phyloP scores from a whole-genome alignment of 2,329 filamentous ascomycete species.

The Fusarium fracticaudum region DNA sequence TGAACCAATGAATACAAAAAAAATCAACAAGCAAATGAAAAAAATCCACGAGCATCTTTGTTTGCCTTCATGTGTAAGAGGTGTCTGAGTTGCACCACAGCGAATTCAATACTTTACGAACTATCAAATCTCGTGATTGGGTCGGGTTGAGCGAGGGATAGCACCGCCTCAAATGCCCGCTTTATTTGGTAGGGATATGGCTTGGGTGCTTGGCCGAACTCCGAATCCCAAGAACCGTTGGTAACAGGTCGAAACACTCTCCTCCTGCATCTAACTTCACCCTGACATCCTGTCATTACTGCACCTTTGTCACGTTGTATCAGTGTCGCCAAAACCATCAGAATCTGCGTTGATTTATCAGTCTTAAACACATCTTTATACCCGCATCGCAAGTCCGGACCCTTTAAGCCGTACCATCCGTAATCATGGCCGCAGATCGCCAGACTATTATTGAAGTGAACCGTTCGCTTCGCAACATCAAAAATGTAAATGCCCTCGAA shows the following conservation, averaged over 20 bases:
- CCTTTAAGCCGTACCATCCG: conserved; percentile 10
- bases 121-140: conserved; percentile 28
- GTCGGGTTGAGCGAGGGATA: conserved; percentile 27
- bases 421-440: conserved; percentile 60
- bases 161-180: conserved; percentile 41
- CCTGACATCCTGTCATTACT: conserved; percentile 15
- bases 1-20: conserved; percentile 10
- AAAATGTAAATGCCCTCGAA: conserved; percentile 66
- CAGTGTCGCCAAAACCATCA: background rate
- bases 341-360: background rate
- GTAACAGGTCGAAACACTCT: conserved; percentile 14
- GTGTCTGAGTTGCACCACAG: conserved; percentile 8
- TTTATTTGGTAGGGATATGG: conserved; percentile 30
- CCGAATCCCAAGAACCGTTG: conserved; percentile 4
- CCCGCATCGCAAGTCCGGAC: background rate
- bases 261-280: conserved; percentile 12
- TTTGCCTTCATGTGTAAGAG: background rate
- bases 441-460: conserved; percentile 76
- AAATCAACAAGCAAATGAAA: background rate
- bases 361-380: background rate
- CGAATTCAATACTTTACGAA: background rate
- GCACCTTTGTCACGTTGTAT: conserved; percentile 4
- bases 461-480: conserved; percentile 86
- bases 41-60: background rate
- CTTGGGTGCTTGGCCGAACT: conserved; percentile 8